Percentiles rank a stretch among this genome's conserved stretches.
These are phyloP conservation scores for Hordeum marinum DNA, from an alignment of 176 grass and related monocot genomes.

Conservation along the genomic window DNA sequence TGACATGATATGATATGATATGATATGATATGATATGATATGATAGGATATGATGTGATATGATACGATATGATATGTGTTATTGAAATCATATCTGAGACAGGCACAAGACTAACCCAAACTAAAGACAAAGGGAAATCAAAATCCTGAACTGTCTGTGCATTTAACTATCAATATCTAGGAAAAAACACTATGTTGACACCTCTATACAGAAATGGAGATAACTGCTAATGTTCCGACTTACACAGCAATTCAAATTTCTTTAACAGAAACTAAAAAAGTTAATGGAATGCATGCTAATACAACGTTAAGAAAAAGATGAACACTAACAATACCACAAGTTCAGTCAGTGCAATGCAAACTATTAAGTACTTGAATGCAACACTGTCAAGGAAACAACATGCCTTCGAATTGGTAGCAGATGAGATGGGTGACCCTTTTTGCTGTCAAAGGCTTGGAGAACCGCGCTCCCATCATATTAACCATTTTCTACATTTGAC, in stretches of 20 bases:
- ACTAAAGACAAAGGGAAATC: not conserved
- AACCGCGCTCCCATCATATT: slow-evolving; percentile 85
- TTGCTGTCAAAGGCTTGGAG: slow-evolving; percentile 70
- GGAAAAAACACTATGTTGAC: not conserved
- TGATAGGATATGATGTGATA: too few species aligned
- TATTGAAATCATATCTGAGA: not conserved
- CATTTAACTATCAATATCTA: not conserved
- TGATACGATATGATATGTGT: not conserved
- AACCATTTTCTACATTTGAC: slow-evolving; percentile 78
- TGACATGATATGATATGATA: not conserved
- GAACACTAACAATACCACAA: not conserved
- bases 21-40: too few species aligned
- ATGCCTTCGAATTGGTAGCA: slow-evolving; percentile 92
- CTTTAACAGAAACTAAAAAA: not conserved
- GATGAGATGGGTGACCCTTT: slow-evolving; percentile 75
- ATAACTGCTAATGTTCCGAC: not conserved
- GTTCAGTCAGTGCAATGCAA: not conserved
- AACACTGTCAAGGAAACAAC: not conserved
- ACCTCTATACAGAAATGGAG: not conserved
- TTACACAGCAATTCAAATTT: not conserved
- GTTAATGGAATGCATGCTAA: not conserved
- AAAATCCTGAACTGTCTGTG: not conserved
- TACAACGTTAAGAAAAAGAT: not conserved
- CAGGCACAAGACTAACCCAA: not conserved
- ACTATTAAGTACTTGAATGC: not conserved